Conservation (phyloP, 1,139 yeast genomes). For the Yamadazyma membranifaciens region DNA sequence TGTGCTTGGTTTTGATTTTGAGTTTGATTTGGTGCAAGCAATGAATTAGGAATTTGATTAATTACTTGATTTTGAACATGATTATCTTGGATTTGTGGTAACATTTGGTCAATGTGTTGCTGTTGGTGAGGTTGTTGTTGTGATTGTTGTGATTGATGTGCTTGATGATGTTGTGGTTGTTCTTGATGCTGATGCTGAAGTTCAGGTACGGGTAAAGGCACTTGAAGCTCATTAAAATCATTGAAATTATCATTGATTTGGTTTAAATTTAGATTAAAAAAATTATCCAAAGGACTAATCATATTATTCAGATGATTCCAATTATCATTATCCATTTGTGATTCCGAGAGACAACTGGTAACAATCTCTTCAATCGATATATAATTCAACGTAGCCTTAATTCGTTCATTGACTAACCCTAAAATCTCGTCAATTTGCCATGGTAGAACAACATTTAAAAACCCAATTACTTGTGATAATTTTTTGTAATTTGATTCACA, state of each 20-base stretch:
- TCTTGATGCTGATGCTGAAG: not conserved
- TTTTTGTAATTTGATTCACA: constrained; percentile 30
- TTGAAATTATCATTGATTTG: not conserved
- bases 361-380: constrained; percentile 64
- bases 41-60: not conserved
- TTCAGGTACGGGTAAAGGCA: not conserved
- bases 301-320: not conserved
- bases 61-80: not conserved
- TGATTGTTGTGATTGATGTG: not conserved
- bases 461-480: constrained; percentile 41
- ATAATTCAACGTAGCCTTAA: constrained; percentile 52
- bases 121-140: not conserved
- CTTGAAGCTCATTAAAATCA: not conserved
- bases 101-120: not conserved
- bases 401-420: constrained; percentile 58
- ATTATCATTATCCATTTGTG: constrained; percentile 7
- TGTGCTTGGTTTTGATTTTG: not conserved
- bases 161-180: not conserved
- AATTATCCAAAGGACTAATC: constrained; percentile 1
- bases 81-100: not conserved
- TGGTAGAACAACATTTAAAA: constrained; percentile 48
- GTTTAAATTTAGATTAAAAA: constrained; percentile 1
- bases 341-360: constrained; percentile 57
- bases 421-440: constrained; percentile 60
- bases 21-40: too few species aligned